A percentile compares a stretch with the other conserved stretches of the same genome.
phyloP scores from a whole-genome alignment of 169 alveolate species.

The Plasmodium fragile region DNA sequence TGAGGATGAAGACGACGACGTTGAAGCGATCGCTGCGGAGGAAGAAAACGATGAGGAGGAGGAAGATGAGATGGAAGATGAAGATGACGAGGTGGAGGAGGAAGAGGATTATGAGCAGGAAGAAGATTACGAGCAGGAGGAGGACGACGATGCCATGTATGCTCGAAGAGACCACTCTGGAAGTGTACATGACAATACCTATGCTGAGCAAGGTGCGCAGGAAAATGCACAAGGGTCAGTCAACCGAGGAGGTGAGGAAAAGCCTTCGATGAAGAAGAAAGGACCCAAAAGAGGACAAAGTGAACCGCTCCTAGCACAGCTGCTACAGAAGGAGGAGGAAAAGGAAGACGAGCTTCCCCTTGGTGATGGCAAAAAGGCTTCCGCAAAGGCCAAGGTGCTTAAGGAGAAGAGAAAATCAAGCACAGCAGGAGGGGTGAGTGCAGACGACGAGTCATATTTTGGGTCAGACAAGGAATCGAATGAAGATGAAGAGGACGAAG shows the following conservation, averaged over 20 bases:
- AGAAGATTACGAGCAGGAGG: background rate
- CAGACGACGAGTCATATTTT: background rate
- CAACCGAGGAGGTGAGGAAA: background rate
- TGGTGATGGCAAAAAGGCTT: background rate
- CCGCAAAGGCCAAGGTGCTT: background rate
- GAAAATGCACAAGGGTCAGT: background rate
- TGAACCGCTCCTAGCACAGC: background rate
- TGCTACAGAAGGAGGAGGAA: background rate
- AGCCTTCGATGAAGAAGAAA: background rate
- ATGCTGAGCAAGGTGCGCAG: background rate
- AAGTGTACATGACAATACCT: background rate
- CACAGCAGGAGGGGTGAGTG: background rate
- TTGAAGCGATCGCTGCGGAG: background rate
- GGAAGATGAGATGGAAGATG: background rate
- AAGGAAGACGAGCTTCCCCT: background rate
- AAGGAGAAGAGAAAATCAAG: background rate
- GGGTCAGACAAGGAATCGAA: background rate
- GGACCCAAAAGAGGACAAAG: background rate
- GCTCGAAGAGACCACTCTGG: background rate
- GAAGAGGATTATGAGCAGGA: background rate
- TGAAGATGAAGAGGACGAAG: background rate
- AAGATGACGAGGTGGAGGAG: background rate
- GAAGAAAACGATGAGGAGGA: background rate
- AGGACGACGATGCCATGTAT: background rate
- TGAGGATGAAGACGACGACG: constrained; percentile 27